These are phyloP conservation scores for Gossypium aridum DNA, from an alignment of 441 rosid genomes.

Conservation along the genomic window DNA sequence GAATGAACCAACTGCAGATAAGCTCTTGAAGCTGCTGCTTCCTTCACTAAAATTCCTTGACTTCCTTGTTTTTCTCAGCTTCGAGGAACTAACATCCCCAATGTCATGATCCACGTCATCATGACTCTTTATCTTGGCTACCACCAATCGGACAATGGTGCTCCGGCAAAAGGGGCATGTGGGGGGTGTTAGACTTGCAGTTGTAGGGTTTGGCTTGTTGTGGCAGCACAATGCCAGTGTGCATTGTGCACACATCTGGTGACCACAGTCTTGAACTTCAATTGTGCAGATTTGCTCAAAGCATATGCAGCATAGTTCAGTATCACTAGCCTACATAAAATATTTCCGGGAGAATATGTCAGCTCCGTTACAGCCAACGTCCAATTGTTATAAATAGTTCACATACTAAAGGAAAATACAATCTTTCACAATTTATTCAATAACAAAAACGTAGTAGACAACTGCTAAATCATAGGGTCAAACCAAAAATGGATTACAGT, in stretches of 20 bases:
- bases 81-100: slow-evolving; percentile 60
- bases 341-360: neutral
- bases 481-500: neutral
- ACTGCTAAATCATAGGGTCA: neutral
- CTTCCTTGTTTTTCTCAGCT: slow-evolving; percentile 56
- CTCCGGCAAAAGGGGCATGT: slow-evolving; percentile 97
- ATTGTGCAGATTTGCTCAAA: slow-evolving; percentile 92
- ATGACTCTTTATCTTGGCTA: slow-evolving; percentile 43
- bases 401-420: neutral
- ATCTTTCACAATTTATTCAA: neutral
- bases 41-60: slow-evolving; percentile 77
- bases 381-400: neutral
- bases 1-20: slow-evolving; percentile 40
- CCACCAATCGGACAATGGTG: slow-evolving; percentile 52
- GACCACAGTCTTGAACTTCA: slow-evolving; percentile 87
- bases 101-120: slow-evolving; percentile 49
- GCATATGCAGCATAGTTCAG: slow-evolving; percentile 89
- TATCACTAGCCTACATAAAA: slow-evolving; percentile 60
- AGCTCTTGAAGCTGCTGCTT: slow-evolving; percentile 92
- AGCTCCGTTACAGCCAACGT: neutral
- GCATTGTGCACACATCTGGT: slow-evolving; percentile 98
- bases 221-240: slow-evolving; percentile 92
- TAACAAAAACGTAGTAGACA: neutral
- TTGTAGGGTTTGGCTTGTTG: slow-evolving; percentile 94
- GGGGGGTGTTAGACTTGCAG: slow-evolving; percentile 68